Conservation (phyloP, 2,329 filamentous ascomycete genomes). For the Phialophora chinensis region DNA sequence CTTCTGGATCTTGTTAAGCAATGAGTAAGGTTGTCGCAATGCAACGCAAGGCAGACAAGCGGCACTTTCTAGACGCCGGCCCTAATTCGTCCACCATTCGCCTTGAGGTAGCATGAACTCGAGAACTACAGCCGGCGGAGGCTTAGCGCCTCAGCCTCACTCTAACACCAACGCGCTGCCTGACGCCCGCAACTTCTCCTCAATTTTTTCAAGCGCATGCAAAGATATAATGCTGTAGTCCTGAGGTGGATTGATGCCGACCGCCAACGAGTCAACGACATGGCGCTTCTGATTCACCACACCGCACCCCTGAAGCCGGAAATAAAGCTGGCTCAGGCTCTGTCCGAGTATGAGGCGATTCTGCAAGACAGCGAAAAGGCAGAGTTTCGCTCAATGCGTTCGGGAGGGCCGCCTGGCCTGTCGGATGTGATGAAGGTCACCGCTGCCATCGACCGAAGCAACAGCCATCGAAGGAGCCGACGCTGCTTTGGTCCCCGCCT, state of each 20-base stretch:
- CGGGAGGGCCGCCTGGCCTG: conserved; percentile 5
- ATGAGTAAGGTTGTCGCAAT: background rate
- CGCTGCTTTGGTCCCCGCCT: conserved; percentile 37
- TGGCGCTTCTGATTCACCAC: conserved; percentile 18
- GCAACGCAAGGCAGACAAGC: background rate
- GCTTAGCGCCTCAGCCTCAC: background rate
- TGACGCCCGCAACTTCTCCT: background rate
- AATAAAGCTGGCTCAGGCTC: conserved; percentile 46
- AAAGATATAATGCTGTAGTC: background rate
- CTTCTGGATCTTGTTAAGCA: background rate
- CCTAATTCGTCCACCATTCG: background rate
- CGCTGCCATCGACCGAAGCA: conserved; percentile 34
- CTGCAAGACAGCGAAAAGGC: conserved; percentile 48
- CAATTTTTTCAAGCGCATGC: background rate
- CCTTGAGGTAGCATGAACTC: background rate
- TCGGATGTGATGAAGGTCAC: conserved; percentile 32
- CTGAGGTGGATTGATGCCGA: background rate
- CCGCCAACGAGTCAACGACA: background rate
- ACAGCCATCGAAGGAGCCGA: conserved; percentile 21
- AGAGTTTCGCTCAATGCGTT: conserved; percentile 4
- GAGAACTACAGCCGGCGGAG: background rate
- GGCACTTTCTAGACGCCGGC: background rate
- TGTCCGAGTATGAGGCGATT: conserved; percentile 49
- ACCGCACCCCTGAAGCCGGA: conserved; percentile 34
- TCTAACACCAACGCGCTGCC: background rate